Evolutionary conservation across 2,329 filamentous ascomycete genomes (phyloP).

Genomic region (Calycina marina): DNA sequence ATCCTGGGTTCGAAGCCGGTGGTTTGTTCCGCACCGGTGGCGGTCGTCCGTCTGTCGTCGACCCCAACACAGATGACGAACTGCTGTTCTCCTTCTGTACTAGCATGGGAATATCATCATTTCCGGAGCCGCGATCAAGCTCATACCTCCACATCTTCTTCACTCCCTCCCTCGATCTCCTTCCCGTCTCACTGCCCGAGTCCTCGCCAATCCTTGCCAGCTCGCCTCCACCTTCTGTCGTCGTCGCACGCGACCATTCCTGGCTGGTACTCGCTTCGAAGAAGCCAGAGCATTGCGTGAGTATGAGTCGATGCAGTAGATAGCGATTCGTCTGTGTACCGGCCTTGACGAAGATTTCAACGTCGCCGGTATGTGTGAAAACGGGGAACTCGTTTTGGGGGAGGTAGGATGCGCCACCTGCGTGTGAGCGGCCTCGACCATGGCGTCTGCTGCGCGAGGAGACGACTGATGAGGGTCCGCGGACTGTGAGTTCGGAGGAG

Average conservation of each 20-base stretch:
- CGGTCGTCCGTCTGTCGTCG: constrained; percentile 28
- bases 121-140: constrained; percentile 58
- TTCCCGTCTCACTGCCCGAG: constrained; percentile 25
- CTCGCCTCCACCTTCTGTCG: constrained; percentile 20
- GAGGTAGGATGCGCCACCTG: constrained; percentile 52
- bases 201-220: constrained; percentile 38
- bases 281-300: constrained; percentile 84
- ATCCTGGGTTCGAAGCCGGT: constrained; percentile 46
- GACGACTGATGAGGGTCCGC: constrained; percentile 46
- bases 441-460: constrained; percentile 51
- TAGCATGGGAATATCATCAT: constrained; percentile 73
- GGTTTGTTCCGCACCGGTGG: constrained; percentile 48
- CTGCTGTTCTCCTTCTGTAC: constrained; percentile 55
- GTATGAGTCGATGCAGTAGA: constrained; percentile 71
- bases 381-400: constrained; percentile 85
- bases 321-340: constrained; percentile 68
- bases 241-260: constrained; percentile 46
- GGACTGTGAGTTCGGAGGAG: constrained; percentile 37
- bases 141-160: constrained; percentile 69
- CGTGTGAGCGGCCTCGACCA: constrained; percentile 52
- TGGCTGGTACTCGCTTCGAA: constrained; percentile 77
- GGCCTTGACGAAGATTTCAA: constrained; percentile 69
- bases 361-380: constrained; percentile 81
- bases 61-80: constrained; percentile 42
- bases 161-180: constrained; percentile 10